Evolutionary conservation across 257 asterid genomes (phyloP), one percentile per base, ranked within the genome.

Genomic region (Thymus mandschuricus): DNA sequence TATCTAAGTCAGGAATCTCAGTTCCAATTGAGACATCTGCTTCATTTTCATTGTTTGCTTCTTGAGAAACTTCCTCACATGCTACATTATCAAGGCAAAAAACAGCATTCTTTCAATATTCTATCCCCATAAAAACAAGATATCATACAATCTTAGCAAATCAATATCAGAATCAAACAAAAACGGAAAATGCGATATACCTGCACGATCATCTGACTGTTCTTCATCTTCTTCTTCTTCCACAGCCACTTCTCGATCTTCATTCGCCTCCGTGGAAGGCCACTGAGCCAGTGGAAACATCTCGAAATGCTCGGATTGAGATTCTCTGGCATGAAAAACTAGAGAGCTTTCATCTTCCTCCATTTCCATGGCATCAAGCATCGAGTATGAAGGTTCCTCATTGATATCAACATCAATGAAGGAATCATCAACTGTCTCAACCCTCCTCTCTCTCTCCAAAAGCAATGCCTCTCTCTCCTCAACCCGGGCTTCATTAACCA

Each of bases 21-120:
- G 96, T 92, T 68, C 97, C 99, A 71, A 92, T 92, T 49, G 92
- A 95, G 81, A 92, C 96, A 69, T 92, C 96, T 73, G 91, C 87
- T 80, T 89, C 99, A 73, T 85, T 85, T 84, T 86, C 98, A 77
- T 76, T 79, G 73, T 70, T 77, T 40, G n/a, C 84, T 64, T 73
- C 84, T 64, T 73, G 82, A 76, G 81, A 65, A 69, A 33, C 78
- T 78, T 81, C 96, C 80, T 84, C 98, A 72, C 82, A 66, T 57
- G 78, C 87, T 79, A 80, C 84, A 83, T 78, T 63, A 69, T 77
- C 81, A 49, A 65, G 59, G 56, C 28, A 75, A 79, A 66, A 75
- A 79, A 66, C 31, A 28, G 60, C 75, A 73, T 70, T 76, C 35
- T 60, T 51, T 69, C 60, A 72, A 43, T 44, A 41, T 41, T 29